A percentile compares a stretch with the other conserved stretches of the same genome.
phyloP scores from a whole-genome alignment of 495 filamentous ascomycete species.

The Neurospora sp. region DNA sequence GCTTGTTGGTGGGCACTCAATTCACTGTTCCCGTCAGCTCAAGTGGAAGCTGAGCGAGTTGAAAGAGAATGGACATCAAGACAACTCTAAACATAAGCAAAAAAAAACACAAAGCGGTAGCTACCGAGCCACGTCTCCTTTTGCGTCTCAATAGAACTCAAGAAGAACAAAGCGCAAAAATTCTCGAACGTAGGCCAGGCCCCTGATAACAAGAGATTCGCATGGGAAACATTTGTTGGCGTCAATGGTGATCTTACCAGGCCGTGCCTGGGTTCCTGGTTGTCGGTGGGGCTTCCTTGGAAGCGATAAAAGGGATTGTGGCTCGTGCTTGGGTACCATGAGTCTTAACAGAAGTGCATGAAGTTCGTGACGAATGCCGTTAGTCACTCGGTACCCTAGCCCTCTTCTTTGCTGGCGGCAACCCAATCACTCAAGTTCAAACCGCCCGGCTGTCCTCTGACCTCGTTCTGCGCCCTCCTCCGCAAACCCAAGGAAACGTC shows the following conservation, averaged over 20 bases:
- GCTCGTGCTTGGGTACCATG: background rate
- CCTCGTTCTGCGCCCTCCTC: slow-evolving; percentile 20
- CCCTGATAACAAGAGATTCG: background rate
- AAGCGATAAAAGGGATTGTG: background rate
- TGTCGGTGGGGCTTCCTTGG: background rate
- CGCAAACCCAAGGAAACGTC: slow-evolving; percentile 17
- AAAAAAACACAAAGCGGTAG: background rate
- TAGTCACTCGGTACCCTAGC: background rate
- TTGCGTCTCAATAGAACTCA: background rate
- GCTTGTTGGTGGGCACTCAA: background rate
- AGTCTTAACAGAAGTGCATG: background rate
- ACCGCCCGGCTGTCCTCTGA: slow-evolving; percentile 10
- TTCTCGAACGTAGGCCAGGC: background rate
- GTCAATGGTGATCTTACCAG: background rate
- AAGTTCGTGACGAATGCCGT: background rate
- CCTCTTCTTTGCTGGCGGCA: slow-evolving; percentile 2
- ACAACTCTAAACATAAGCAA: background rate
- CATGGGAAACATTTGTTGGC: background rate
- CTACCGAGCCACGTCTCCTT: background rate
- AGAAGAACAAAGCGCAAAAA: background rate
- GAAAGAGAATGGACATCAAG: background rate
- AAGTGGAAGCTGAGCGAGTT: background rate
- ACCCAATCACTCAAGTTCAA: slow-evolving; percentile 10
- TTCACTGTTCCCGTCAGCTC: background rate
- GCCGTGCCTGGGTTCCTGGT: background rate